A percentile compares a stretch with the other conserved stretches of the same genome.
These are phyloP conservation scores for Sporothrix dimorphospora DNA, from an alignment of 2,329 filamentous ascomycete genomes.

Conservation along the genomic window DNA sequence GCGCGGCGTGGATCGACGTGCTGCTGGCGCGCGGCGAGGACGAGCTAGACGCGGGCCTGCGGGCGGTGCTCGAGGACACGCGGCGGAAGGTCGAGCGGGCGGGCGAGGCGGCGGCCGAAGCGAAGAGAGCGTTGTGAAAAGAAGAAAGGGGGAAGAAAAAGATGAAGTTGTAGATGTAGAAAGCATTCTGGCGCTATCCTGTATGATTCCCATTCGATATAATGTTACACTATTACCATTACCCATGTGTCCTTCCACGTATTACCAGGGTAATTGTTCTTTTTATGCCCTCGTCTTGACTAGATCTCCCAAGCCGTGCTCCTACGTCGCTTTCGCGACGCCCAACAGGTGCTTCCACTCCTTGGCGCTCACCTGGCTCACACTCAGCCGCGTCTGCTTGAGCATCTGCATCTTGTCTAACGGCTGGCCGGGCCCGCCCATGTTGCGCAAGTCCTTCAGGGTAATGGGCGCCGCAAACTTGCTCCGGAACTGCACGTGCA, in stretches of 20 bases:
- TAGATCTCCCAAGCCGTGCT: neutral
- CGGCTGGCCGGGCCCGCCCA: slow-evolving; percentile 56
- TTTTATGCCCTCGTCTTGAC: neutral
- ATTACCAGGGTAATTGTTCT: neutral
- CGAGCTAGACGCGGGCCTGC: slow-evolving; percentile 59
- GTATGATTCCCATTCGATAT: slow-evolving; percentile 20
- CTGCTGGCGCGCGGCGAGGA: slow-evolving; percentile 53
- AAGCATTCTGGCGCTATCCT: slow-evolving; percentile 11
- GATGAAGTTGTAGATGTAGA: neutral
- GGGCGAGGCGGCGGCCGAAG: slow-evolving; percentile 20
- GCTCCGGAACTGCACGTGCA: slow-evolving; percentile 83
- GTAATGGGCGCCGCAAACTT: slow-evolving; percentile 76
- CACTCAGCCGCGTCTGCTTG: slow-evolving; percentile 80
- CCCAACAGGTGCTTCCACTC: slow-evolving; percentile 69
- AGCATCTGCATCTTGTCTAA: slow-evolving; percentile 81
- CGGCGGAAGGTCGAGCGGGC: slow-evolving; percentile 43
- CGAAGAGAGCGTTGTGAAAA: neutral
- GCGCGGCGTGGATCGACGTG: slow-evolving; percentile 57
- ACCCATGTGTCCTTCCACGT: neutral
- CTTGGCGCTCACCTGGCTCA: slow-evolving; percentile 64
- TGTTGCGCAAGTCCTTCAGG: slow-evolving; percentile 70
- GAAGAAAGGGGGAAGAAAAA: neutral
- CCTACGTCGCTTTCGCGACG: slow-evolving; percentile 50
- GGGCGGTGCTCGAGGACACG: slow-evolving; percentile 58
- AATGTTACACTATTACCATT: neutral